Evolutionary conservation across 495 filamentous ascomycete genomes (phyloP), one percentile per base, ranked within the genome.

Genomic region (Hyaloscypha variabilis): DNA sequence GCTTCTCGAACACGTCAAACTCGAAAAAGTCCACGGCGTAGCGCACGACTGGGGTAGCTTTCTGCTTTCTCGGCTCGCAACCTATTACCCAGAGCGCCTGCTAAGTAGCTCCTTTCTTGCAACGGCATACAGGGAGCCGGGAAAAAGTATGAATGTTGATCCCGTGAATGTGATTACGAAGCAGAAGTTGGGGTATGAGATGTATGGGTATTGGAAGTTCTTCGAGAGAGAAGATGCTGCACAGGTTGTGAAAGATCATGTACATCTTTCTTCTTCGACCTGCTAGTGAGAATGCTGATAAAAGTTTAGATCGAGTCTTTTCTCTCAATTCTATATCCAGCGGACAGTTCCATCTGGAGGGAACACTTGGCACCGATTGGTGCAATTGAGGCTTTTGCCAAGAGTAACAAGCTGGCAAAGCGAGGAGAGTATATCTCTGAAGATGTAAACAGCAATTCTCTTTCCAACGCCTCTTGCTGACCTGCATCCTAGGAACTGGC

Each of bases 131-230:
- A n/a, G n/a, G n/a, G n/a, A n/a, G n/a, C n/a, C n/a, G n/a, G n/a
- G n/a, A n/a, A n/a, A n/a, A n/a, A n/a, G n/a, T n/a, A n/a, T n/a
- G n/a, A n/a, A n/a, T n/a, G n/a, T n/a, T n/a, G n/a, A n/a, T n/a
- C n/a, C n/a, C 24, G 67, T 81, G 21, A 64, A 75, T 50, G 69
- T 71, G 28, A 66, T 82, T 13, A 59, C 39, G 6, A 28, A 63
- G 13, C 25, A 54, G 25, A 59, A 30, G 11, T 53, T 60, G 23
- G 72, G 70, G n/a, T 74, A 66, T 53, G 56, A 62, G 13, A 31
- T 49, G 26, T 49, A 51, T 17, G 69, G 69, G 8, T 73, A 73
- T 36, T 69, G 67, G 69, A 26, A 60, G 25, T 73, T 67, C 21
- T 64, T 70, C 11, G 39, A 36, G 30, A 31, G 14, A 11, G 49